phyloP scores from a whole-genome alignment of 371 early-diverging fungal species.

The Mucor velutinosus region DNA sequence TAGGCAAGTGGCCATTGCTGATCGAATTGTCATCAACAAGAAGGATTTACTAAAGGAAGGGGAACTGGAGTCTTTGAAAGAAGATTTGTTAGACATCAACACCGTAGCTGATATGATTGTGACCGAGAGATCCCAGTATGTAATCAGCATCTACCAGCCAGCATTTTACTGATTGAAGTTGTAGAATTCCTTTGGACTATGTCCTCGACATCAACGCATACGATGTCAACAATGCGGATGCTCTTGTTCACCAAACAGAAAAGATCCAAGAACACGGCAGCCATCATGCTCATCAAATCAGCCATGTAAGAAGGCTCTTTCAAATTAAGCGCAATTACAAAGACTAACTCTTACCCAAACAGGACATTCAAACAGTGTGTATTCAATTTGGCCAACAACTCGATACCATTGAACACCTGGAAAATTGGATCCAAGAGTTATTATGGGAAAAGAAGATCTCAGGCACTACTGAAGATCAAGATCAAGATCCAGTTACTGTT shows the following conservation, averaged over 20 bases:
- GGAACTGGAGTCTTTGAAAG: slow-evolving; percentile 54
- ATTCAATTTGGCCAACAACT: slow-evolving; percentile 45
- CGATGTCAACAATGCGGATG: slow-evolving; percentile 49
- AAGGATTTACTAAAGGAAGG: slow-evolving; percentile 72
- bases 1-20: slow-evolving; percentile 95
- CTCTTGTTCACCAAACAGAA: slow-evolving; percentile 33
- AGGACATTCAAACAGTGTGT: slow-evolving; percentile 61
- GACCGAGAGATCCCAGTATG: slow-evolving; percentile 60
- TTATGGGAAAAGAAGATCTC: slow-evolving; percentile 85
- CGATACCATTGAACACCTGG: slow-evolving; percentile 51
- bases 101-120: slow-evolving; percentile 62
- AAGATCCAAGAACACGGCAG: slow-evolving; percentile 36
- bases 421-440: slow-evolving; percentile 88
- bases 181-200: slow-evolving; percentile 71
- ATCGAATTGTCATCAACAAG: slow-evolving; percentile 94
- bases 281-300: slow-evolving; percentile 44
- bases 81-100: slow-evolving; percentile 58
- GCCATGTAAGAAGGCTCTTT: slow-evolving; percentile 30
- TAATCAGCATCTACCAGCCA: neutral
- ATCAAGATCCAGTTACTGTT: slow-evolving; percentile 55
- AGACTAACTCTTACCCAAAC: neutral
- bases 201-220: slow-evolving; percentile 81
- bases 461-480: slow-evolving; percentile 10
- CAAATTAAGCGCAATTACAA: neutral
- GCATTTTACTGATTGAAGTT: neutral